Percentiles rank a stretch among this genome's conserved stretches.
Conservation (phyloP, 2,329 filamentous ascomycete genomes). For the Phoma sp. region DNA sequence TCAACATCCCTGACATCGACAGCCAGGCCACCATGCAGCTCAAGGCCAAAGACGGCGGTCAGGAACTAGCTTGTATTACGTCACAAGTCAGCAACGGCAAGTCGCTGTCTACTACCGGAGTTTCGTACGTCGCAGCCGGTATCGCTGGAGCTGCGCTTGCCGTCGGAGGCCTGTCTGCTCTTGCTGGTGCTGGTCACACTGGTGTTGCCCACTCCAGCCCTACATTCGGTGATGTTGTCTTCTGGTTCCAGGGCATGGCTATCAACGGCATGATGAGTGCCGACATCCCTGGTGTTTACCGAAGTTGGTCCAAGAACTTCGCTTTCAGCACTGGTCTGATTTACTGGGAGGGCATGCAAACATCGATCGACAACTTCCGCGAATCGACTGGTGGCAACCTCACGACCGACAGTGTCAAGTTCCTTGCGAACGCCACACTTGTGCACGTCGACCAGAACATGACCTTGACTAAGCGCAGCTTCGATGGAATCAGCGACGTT, state of each 20-base stretch:
- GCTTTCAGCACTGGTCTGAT: constrained; percentile 87
- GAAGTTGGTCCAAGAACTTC: constrained; percentile 91
- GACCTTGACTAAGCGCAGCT: constrained; percentile 60
- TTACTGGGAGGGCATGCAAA: constrained; percentile 80
- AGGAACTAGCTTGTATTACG: constrained; percentile 79
- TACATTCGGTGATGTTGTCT: constrained; percentile 82
- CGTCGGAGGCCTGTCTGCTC: constrained; percentile 73
- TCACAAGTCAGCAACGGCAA: constrained; percentile 88
- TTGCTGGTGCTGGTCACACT: constrained; percentile 60
- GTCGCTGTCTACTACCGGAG: constrained; percentile 73
- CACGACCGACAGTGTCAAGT: constrained; percentile 76
- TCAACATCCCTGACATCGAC: constrained; percentile 87
- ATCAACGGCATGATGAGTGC: constrained; percentile 97
- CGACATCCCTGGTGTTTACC: constrained; percentile 84
- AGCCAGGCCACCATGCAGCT: constrained; percentile 82
- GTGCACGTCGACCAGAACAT: constrained; percentile 69
- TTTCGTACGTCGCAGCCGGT: constrained; percentile 83
- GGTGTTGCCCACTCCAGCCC: constrained; percentile 72
- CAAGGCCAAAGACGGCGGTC: constrained; percentile 62
- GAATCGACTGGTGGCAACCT: constrained; percentile 82
- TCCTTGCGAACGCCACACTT: constrained; percentile 76
- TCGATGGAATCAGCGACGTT: constrained; percentile 47
- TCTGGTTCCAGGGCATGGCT: constrained; percentile 92
- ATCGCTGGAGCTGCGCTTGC: constrained; percentile 83
- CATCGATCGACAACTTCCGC: constrained; percentile 83